Conservation (phyloP, 768 basidiomycete species). For the Lenzites betulinus region DNA sequence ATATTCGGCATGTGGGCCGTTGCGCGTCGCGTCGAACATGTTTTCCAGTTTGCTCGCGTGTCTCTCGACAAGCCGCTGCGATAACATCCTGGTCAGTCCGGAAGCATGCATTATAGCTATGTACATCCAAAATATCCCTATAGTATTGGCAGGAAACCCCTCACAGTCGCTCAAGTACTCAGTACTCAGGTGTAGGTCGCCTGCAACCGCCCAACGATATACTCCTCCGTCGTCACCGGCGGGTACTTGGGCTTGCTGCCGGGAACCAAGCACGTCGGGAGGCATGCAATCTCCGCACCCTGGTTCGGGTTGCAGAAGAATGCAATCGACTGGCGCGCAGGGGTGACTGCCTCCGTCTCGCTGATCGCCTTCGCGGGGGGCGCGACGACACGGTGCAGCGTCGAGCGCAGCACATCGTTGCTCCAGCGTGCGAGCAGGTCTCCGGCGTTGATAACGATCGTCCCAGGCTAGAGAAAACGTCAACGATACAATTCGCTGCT, state of each 20-base stretch:
- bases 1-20: slow-evolving; percentile 3
- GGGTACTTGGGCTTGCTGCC: slow-evolving; percentile 61
- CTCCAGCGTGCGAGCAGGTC: slow-evolving; percentile 84
- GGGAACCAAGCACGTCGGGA: slow-evolving; percentile 62
- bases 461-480: slow-evolving; percentile 55
- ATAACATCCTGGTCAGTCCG: no score
- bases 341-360: slow-evolving; percentile 55
- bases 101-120: no score
- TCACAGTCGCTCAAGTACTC: background rate
- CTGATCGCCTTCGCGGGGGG: slow-evolving; percentile 55
- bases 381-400: slow-evolving; percentile 81
- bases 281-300: slow-evolving; percentile 63
- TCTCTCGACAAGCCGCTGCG: no score
- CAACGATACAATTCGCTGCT: background rate
- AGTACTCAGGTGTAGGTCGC: slow-evolving; percentile 20
- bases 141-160: no score
- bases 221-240: slow-evolving; percentile 72
- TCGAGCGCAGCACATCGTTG: slow-evolving; percentile 77
- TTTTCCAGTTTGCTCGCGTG: no score
- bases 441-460: slow-evolving; percentile 82
- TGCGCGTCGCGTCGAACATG: background rate
- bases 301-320: slow-evolving; percentile 89
- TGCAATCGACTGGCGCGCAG: slow-evolving; percentile 75
- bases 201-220: slow-evolving; percentile 68
- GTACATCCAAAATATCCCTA: background rate